Conservation (phyloP, 2,329 filamentous ascomycete genomes). For the Nigrospora oryzae region DNA sequence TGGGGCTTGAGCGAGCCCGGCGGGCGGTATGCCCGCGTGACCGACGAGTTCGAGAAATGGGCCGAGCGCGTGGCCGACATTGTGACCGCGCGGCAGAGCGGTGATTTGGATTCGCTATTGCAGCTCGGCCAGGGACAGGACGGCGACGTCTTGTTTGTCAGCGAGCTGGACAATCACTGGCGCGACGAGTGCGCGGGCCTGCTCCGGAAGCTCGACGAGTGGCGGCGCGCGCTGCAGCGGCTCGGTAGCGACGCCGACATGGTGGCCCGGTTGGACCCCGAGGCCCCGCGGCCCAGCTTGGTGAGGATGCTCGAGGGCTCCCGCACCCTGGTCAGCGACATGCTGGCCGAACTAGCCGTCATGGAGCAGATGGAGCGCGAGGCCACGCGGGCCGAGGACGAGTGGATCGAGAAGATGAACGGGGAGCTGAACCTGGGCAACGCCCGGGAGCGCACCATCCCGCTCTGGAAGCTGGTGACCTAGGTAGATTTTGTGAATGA, state of each 20-base stretch:
- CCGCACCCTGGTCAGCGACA: constrained; percentile 41
- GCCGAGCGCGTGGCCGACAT: constrained; percentile 36
- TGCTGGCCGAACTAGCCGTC: constrained; percentile 52
- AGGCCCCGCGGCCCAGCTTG: constrained; percentile 13
- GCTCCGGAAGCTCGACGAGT: constrained; percentile 44
- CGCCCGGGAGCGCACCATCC: constrained; percentile 14
- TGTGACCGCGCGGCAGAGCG: constrained; percentile 30
- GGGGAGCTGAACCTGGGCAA: constrained; percentile 24
- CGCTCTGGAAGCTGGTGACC: constrained; percentile 18
- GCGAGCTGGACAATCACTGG: constrained; percentile 49
- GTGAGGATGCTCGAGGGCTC: constrained; percentile 14
- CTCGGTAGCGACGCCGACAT: constrained; percentile 24
- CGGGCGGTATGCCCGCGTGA: constrained; percentile 46
- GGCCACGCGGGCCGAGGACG: constrained; percentile 44
- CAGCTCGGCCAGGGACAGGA: constrained; percentile 17
- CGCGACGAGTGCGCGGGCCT: constrained; percentile 47
- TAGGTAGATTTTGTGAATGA: no score
- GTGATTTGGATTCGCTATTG: constrained; percentile 24
- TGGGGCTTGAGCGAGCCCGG: constrained; percentile 48
- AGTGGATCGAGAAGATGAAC: constrained; percentile 50
- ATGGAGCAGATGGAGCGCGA: constrained; percentile 56
- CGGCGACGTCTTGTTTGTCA: constrained; percentile 38
- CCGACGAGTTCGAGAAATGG: constrained; percentile 54
- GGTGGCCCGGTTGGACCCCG: constrained; percentile 3
- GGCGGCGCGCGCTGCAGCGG: constrained; percentile 38